phyloP scores from a whole-genome alignment of 352 stramenopile species.

The Phytophthora lateralis region DNA sequence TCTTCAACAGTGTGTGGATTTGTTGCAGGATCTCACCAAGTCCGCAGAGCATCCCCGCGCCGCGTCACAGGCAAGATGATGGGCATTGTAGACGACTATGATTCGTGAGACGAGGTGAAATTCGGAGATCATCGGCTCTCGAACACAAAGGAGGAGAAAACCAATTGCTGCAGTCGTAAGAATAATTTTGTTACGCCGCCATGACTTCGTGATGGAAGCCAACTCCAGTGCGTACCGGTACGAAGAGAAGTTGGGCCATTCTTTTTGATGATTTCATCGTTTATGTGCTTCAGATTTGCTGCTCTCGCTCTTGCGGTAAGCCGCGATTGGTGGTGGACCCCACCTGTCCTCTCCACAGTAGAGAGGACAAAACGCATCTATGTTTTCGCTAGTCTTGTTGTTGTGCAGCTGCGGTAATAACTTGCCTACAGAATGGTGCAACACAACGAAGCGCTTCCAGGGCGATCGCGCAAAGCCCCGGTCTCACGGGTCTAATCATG shows the following conservation, averaged over 20 bases:
- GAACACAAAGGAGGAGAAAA: neutral
- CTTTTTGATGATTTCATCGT: constrained; percentile 1
- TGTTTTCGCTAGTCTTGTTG: constrained; percentile 31
- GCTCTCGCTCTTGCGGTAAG: constrained; percentile 21
- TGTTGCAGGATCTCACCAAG: constrained; percentile 1
- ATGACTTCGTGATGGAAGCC: constrained; percentile 1
- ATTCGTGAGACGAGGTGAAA: constrained; percentile 19
- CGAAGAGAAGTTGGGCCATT: neutral
- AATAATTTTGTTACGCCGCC: neutral
- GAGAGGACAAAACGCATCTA: constrained; percentile 20
- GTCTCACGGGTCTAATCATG: constrained; percentile 20
- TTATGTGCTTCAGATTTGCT: constrained; percentile 26
- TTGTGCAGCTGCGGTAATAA: constrained; percentile 4
- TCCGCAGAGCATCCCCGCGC: constrained; percentile 6
- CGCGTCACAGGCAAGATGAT: constrained; percentile 21
- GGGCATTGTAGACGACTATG: constrained; percentile 25
- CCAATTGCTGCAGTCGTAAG: neutral
- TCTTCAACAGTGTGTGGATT: neutral
- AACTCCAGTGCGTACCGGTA: neutral
- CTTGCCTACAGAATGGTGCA: constrained; percentile 8
- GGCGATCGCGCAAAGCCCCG: constrained; percentile 5
- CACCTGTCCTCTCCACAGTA: no score
- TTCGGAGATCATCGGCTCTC: neutral
- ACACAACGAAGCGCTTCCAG: constrained; percentile 13
- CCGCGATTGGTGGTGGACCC: constrained; percentile 14